Evolutionary conservation across 768 basidiomycete genomes (phyloP).

Genomic region (Boletus reticuloceps): DNA sequence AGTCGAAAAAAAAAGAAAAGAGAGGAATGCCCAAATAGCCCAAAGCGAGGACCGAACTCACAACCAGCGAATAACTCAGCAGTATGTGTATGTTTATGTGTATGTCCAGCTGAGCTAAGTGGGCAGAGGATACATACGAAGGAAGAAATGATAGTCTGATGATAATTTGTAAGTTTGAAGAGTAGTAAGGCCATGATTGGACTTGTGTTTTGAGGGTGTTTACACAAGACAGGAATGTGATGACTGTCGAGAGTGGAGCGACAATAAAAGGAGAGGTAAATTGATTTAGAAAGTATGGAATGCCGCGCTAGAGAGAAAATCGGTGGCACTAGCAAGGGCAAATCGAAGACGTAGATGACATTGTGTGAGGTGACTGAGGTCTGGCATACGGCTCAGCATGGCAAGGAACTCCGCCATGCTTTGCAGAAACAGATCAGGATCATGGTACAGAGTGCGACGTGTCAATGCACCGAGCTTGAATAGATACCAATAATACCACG

Average conservation of each 20-base stretch:
- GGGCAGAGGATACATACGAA: no score
- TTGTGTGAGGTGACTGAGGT: no score
- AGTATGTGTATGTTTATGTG: no score
- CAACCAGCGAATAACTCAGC: no score
- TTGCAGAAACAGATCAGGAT: slow-evolving; percentile 22
- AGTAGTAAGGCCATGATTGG: no score
- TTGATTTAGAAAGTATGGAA: neutral
- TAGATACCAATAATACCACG: no score
- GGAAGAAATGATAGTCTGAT: no score
- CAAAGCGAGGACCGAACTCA: no score
- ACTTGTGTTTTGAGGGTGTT: neutral
- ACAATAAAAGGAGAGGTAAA: slow-evolving; percentile 5
- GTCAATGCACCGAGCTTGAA: slow-evolving; percentile 25
- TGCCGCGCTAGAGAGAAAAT: neutral
- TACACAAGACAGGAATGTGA: neutral
- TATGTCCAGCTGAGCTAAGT: no score
- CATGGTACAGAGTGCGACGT: slow-evolving; percentile 30
- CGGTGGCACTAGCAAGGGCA: slow-evolving; percentile 19
- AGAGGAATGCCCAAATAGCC: no score
- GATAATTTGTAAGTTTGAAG: no score
- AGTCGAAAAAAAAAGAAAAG: no score
- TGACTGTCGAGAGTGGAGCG: slow-evolving; percentile 7
- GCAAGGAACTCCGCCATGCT: slow-evolving; percentile 30
- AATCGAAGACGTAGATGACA: slow-evolving; percentile 32
- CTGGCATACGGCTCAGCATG: slow-evolving; percentile 33